phyloP scores from a whole-genome alignment of 768 basidiomycete genomes.

The Boletus subcaerulescens region DNA sequence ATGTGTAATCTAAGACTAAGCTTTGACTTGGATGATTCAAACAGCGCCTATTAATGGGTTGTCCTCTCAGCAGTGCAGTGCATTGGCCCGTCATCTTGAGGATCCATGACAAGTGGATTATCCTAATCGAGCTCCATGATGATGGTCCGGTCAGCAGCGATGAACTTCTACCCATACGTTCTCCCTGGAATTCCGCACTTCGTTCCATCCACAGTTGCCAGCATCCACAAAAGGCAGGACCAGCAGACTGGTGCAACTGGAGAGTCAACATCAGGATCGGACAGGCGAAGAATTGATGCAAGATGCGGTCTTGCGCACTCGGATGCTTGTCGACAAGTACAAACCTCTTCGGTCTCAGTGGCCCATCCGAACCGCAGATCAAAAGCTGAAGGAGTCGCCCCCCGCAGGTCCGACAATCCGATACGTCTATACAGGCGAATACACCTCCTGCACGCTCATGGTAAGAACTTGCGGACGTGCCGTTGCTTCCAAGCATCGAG shows the following conservation, averaged over 20 bases:
- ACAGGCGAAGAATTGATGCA: constrained; percentile 69
- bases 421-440: not conserved
- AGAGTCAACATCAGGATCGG: constrained; percentile 65
- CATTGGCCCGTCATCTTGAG: no score
- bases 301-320: constrained; percentile 66
- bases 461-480: constrained; percentile 36
- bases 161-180: not conserved
- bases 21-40: no score
- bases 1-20: no score
- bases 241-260: constrained; percentile 29
- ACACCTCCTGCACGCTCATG: not conserved
- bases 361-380: constrained; percentile 56
- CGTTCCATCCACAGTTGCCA: constrained; percentile 1
- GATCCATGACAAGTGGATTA: no score
- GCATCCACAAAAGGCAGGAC: constrained; percentile 4
- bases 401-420: constrained; percentile 34
- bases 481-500: constrained; percentile 52
- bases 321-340: constrained; percentile 61
- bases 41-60: no score
- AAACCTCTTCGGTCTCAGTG: constrained; percentile 67
- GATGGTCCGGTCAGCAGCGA: not conserved
- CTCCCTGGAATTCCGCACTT: not conserved
- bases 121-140: no score
- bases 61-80: no score
- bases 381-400: constrained; percentile 57